A percentile compares a stretch with the other conserved stretches of the same genome.
phyloP scores from a whole-genome alignment of 352 stramenopile genomes.

The Poterioochromonas sp. region DNA sequence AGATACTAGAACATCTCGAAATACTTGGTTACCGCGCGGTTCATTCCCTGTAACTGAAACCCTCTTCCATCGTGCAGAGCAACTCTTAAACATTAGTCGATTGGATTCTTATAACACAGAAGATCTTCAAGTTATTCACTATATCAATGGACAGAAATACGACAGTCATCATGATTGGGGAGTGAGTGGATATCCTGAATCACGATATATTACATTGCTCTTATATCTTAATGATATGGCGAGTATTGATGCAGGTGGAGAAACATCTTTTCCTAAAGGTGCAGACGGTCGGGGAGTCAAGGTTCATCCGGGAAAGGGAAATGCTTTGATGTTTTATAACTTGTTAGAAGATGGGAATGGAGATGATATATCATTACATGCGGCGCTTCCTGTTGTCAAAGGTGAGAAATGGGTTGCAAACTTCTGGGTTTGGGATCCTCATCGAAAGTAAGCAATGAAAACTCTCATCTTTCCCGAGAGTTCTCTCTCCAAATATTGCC shows the following conservation, averaged over 20 bases:
- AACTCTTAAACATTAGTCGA: not conserved
- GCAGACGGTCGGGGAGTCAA: slow-evolving; percentile 23
- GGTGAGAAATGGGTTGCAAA: slow-evolving; percentile 36
- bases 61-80: not conserved
- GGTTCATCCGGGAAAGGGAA: slow-evolving; percentile 10
- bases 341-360: slow-evolving; percentile 29
- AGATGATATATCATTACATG: slow-evolving; percentile 27
- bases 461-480: too few species aligned
- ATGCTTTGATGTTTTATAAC: slow-evolving; percentile 33
- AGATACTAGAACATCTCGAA: not conserved
- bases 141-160: slow-evolving; percentile 29
- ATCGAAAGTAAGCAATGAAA: too few species aligned
- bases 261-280: slow-evolving; percentile 32
- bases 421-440: slow-evolving; percentile 34
- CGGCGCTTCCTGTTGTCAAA: slow-evolving; percentile 9
- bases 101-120: not conserved
- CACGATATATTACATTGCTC: slow-evolving; percentile 22
- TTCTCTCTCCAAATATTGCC: too few species aligned
- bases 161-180: slow-evolving; percentile 29
- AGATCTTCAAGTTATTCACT: slow-evolving; percentile 30
- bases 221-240: slow-evolving; percentile 26
- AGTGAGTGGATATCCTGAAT: slow-evolving; percentile 20
- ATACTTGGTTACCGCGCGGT: slow-evolving; percentile 2
- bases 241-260: not conserved
- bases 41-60: not conserved